A percentile compares a stretch with the other conserved stretches of the same genome.
Conservation (phyloP, 1,284 basidiomycete species). For the Rhodotorula sp. region DNA sequence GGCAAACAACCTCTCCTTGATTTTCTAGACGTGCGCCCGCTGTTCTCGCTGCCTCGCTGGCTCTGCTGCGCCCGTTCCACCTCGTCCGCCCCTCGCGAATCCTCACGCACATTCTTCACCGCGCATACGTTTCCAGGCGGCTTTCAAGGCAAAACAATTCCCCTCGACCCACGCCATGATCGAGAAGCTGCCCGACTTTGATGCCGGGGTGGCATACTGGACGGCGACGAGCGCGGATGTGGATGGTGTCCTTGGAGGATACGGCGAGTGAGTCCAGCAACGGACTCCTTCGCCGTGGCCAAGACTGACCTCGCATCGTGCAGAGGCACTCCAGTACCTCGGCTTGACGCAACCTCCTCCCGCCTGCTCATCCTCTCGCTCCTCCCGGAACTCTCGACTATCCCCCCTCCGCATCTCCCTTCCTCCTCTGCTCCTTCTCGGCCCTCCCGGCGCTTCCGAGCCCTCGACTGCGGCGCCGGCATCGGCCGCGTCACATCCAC, state of each 20-base stretch:
- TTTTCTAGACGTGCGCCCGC: no score
- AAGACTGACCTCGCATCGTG: not conserved
- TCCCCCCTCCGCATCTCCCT: conserved; percentile 63
- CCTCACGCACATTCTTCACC: no score
- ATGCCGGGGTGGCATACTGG: conserved; percentile 75
- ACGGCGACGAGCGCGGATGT: conserved; percentile 66
- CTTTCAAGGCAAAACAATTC: not conserved
- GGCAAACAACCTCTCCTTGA: no score
- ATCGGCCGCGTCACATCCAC: conserved; percentile 85
- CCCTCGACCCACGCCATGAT: not conserved
- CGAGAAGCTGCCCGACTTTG: conserved; percentile 50
- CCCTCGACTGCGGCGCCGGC: conserved; percentile 81
- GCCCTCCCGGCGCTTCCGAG: conserved; percentile 53
- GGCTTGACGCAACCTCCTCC: conserved; percentile 82
- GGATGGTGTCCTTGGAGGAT: conserved; percentile 67
- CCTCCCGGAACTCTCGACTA: conserved; percentile 70
- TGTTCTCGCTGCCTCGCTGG: no score
- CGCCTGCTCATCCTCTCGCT: conserved; percentile 78
- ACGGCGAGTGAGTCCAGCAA: conserved; percentile 33
- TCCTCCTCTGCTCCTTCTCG: conserved; percentile 28
- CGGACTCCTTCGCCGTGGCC: no score
- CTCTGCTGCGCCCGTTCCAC: no score
- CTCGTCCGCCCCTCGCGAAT: no score
- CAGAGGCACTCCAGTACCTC: conserved; percentile 67
- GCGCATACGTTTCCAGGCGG: no score